These are phyloP conservation scores for Alternaria sp. DNA, from an alignment of 2,329 filamentous ascomycete species.

Conservation along the genomic window DNA sequence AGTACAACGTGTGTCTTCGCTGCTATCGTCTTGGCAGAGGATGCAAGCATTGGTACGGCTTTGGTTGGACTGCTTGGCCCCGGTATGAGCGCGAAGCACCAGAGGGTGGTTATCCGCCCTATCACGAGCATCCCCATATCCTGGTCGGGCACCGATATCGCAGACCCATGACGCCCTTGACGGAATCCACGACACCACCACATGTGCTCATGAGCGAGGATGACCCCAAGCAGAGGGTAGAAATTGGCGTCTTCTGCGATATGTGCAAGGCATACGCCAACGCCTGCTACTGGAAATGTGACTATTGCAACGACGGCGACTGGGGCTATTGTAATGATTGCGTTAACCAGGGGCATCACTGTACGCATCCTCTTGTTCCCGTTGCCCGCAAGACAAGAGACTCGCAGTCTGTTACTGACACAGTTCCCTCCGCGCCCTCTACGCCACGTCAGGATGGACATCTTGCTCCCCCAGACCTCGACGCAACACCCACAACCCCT, in stretches of 20 bases:
- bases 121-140: conserved; percentile 59
- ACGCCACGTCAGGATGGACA: conserved; percentile 26
- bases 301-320: conserved; percentile 85
- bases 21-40: conserved; percentile 82
- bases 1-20: conserved; percentile 78
- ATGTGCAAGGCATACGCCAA: conserved; percentile 76
- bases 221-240: conserved; percentile 70
- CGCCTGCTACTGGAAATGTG: conserved; percentile 88
- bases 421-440: conserved; percentile 19
- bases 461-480: conserved; percentile 34
- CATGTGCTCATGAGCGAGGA: conserved; percentile 62
- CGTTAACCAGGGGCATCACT: conserved; percentile 81
- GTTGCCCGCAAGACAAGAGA: conserved; percentile 65
- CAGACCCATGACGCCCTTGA: conserved; percentile 32
- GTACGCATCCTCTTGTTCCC: conserved; percentile 81
- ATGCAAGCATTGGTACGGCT: conserved; percentile 88
- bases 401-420: conserved; percentile 4
- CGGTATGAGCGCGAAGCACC: conserved; percentile 64
- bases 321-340: conserved; percentile 94
- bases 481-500: conserved; percentile 42
- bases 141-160: conserved; percentile 57
- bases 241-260: conserved; percentile 85
- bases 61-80: conserved; percentile 73
- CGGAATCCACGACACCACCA: conserved; percentile 29
- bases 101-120: conserved; percentile 49